Conservation (phyloP, 306 rosid genomes). For the Adenanthera pavonina region DNA sequence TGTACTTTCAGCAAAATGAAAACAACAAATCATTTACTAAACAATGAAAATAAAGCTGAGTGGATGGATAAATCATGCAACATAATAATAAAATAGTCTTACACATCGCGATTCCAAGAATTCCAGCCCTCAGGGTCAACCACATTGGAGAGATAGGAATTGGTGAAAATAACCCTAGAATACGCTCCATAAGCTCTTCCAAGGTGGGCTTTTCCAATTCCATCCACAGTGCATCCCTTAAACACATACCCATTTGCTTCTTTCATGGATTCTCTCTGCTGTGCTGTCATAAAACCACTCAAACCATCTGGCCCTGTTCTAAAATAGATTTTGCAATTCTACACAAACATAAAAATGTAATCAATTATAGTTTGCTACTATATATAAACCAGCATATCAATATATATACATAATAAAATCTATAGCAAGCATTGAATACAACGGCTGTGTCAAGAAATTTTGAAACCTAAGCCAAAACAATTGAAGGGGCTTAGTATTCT, state of each 20-base stretch:
- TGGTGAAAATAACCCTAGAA: constrained; percentile 24
- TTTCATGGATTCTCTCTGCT: neutral
- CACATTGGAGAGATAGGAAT: neutral
- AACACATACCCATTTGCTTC: constrained; percentile 49
- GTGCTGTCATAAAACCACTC: constrained; percentile 44
- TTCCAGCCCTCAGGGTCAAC: constrained; percentile 45
- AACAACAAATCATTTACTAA: too few relatives aligned
- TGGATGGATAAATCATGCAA: neutral
- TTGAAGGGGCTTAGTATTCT: too few relatives aligned
- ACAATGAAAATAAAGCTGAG: neutral
- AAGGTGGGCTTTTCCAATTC: constrained; percentile 33
- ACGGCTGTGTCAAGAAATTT: too few relatives aligned
- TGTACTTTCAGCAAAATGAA: too few relatives aligned
- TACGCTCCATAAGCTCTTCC: constrained; percentile 44
- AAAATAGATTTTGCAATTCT: constrained; percentile 14
- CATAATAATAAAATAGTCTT: neutral
- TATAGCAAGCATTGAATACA: too few relatives aligned
- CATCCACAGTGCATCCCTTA: constrained; percentile 19
- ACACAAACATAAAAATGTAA: neutral
- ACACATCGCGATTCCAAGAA: constrained; percentile 41
- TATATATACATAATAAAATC: too few relatives aligned
- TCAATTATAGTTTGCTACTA: neutral
- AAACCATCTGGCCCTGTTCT: neutral
- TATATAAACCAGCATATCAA: too few relatives aligned
- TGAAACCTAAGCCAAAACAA: too few relatives aligned